These are phyloP conservation scores for Amesomyces nigricolor DNA, from an alignment of 2,329 filamentous ascomycete genomes.

Conservation along the genomic window DNA sequence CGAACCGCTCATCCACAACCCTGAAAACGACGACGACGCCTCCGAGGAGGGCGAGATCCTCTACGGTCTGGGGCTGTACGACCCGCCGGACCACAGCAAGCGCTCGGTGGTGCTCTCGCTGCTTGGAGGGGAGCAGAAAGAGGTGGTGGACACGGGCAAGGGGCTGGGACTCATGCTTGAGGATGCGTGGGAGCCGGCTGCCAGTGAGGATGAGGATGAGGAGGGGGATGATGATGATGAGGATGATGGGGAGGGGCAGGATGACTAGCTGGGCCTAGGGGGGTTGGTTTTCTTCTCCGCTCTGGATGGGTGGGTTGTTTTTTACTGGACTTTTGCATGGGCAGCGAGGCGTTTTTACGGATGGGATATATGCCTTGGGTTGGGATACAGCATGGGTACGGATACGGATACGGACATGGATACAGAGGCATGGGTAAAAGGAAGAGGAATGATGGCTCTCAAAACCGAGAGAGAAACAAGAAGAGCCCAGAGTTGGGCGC, in stretches of 20 bases:
- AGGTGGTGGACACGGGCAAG: slow-evolving; percentile 32
- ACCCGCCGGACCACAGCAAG: slow-evolving; percentile 55
- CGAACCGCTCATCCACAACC: slow-evolving; percentile 28
- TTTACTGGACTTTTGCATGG: neutral
- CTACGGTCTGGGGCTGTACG: slow-evolving; percentile 78
- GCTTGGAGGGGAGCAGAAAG: slow-evolving; percentile 43
- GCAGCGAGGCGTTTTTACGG: slow-evolving; percentile 7
- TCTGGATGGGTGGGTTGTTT: neutral
- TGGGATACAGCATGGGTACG: neutral
- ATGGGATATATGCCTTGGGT: neutral
- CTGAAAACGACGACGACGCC: slow-evolving; percentile 50
- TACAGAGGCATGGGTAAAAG: neutral
- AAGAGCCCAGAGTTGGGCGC: neutral
- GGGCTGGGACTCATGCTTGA: slow-evolving; percentile 64
- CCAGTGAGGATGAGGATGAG: slow-evolving; percentile 54
- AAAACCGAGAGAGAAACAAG: neutral
- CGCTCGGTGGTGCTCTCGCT: slow-evolving; percentile 50
- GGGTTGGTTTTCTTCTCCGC: neutral
- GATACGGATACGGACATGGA: neutral
- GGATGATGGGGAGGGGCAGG: slow-evolving; percentile 10
- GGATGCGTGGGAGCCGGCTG: slow-evolving; percentile 69
- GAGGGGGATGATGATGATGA: slow-evolving; percentile 40
- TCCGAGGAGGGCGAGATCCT: slow-evolving; percentile 60
- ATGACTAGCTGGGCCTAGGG: slow-evolving; percentile 1
- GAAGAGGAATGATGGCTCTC: neutral